Conservation (phyloP, 2,329 filamentous ascomycete genomes). For the Eutypa lata region DNA sequence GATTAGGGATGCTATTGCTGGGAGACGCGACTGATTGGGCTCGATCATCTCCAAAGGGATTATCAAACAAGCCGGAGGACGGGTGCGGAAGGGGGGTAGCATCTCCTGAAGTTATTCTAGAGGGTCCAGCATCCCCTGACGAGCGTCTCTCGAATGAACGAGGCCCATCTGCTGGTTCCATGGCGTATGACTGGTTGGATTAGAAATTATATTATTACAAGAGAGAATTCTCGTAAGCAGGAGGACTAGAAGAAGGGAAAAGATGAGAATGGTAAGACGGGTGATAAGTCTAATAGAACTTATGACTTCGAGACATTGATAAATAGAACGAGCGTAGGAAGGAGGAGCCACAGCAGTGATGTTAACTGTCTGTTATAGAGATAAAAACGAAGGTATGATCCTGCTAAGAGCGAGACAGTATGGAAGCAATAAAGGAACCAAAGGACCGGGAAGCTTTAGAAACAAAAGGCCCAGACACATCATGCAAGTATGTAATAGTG, state of each 20-base stretch:
- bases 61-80: not conserved
- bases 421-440: too few species aligned
- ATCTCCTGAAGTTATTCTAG: not conserved
- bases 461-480: not conserved
- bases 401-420: not conserved
- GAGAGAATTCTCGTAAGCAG: not conserved
- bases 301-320: not conserved
- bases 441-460: not conserved
- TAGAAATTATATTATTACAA: not conserved
- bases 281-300: not conserved
- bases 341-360: not conserved
- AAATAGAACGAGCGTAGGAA: not conserved
- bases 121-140: not conserved
- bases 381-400: not conserved
- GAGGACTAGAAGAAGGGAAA: not conserved
- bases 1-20: constrained; percentile 31
- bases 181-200: not conserved
- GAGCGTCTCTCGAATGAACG: not conserved
- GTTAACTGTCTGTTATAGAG: not conserved
- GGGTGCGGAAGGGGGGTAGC: not conserved
- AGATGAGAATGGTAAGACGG: too few species aligned
- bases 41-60: not conserved
- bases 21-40: constrained; percentile 11
- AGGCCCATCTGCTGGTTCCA: not conserved
- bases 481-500: not conserved